A percentile compares a stretch with the other conserved stretches of the same genome.
These are phyloP conservation scores for Monilinia fructigena DNA, from an alignment of 2,329 filamentous ascomycete species.

Conservation along the genomic window DNA sequence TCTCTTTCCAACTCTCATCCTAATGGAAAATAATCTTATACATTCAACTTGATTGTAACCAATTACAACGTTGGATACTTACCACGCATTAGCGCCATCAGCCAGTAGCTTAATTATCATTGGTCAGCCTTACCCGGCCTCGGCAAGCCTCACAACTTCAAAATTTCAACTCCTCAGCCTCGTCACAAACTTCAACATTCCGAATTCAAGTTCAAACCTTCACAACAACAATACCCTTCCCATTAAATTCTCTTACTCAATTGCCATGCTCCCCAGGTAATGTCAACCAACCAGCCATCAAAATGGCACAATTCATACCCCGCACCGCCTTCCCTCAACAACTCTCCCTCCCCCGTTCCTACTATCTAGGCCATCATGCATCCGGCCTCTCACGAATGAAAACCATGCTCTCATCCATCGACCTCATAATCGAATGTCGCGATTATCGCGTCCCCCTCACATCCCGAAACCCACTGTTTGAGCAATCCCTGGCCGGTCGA, in stretches of 20 bases:
- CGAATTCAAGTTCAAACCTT: conserved; percentile 13
- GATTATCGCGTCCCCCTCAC: conserved; percentile 89
- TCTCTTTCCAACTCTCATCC: no score
- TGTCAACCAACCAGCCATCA: conserved; percentile 16
- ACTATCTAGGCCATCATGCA: conserved; percentile 91
- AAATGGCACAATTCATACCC: conserved; percentile 60
- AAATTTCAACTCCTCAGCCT: conserved; percentile 36
- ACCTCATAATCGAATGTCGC: conserved; percentile 89
- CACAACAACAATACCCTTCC: conserved; percentile 23
- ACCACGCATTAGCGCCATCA: no score
- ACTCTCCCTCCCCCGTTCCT: conserved; percentile 75
- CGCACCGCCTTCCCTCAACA: conserved; percentile 72
- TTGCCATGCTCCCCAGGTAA: conserved; percentile 27
- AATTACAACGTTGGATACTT: no score
- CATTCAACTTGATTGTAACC: no score
- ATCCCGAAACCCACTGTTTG: conserved; percentile 86
- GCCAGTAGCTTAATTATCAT: background rate
- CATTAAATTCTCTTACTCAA: background rate
- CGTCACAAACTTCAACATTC: conserved; percentile 30
- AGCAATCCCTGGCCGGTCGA: conserved; percentile 69
- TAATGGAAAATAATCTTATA: no score
- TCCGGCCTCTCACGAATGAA: conserved; percentile 81
- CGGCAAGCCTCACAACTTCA: conserved; percentile 22
- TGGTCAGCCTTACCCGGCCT: conserved; percentile 6
- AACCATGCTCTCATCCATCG: conserved; percentile 72